Evolutionary conservation across 148 eudicot species (phyloP), one percentile per base, ranked within the genome.

Genomic region (Spergularia marina): DNA sequence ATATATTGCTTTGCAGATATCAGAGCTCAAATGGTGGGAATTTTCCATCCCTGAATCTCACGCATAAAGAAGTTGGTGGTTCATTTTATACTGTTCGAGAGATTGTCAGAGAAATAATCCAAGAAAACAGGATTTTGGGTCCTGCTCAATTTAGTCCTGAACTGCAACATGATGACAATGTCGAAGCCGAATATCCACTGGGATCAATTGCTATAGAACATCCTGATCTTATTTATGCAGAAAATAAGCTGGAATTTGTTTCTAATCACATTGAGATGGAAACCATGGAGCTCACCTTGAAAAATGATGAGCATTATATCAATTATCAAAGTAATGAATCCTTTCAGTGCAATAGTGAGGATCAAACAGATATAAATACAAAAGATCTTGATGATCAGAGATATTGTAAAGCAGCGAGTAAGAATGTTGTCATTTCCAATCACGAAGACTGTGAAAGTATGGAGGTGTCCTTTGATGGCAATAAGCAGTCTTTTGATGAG

Each of bases 11-110:
- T 84, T 81, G 71, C 85, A 94, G 98, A 85, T 84, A 94, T 82
- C 97, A 94, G 85, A 79, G 73, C 58, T 74, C 77, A 74, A 91
- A 92, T 68, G 81, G 87, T 55, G 98, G 97, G 63, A 83, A 76
- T 72, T 94, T 94, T 58, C 98, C 98, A 44, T 90, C 97, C 8
- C 82, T 94, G 79, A 87, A 76, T 81, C 89, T 92, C 49, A 90
- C 98, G 23, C 94, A 89, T 77, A 92, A 92, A 81, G 97, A 94
- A 86, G 94, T 94, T 81, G 98, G 98, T 69, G 98, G 98, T 41
- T 94, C 98, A 7, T 94, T 86, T 84, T 94, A 94, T 68, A 90
- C 89, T 65, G 90, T 94, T 72, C 85, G 98, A 18, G 96, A 94
- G 80, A 84, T 90, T 73, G 91, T 94, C 74, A 83, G 97, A 73